Conservation (phyloP, 2,329 filamentous ascomycete species). For the Fusarium sp. region DNA sequence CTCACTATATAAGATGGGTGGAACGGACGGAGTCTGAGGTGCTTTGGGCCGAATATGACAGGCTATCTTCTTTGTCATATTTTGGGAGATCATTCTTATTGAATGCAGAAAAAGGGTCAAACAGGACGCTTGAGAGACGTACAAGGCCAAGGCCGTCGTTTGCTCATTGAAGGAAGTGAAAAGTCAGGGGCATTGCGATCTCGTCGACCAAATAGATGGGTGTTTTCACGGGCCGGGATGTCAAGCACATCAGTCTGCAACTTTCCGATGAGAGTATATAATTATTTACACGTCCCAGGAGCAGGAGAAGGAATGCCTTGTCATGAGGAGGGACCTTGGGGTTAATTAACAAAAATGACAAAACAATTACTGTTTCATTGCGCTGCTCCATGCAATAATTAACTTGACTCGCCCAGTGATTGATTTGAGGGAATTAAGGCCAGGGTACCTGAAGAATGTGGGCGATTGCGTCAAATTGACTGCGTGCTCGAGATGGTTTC, state of each 20-base stretch:
- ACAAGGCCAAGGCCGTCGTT: slow-evolving; percentile 27
- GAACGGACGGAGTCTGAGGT: slow-evolving; percentile 45
- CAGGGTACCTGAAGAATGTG: slow-evolving; percentile 16
- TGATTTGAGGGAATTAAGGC: not conserved
- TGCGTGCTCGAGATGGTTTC: slow-evolving; percentile 10
- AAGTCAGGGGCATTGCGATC: slow-evolving; percentile 34
- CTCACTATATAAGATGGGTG: slow-evolving; percentile 44
- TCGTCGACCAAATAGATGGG: slow-evolving; percentile 33
- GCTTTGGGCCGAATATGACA: slow-evolving; percentile 44
- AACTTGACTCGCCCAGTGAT: not conserved
- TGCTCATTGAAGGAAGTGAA: slow-evolving; percentile 41
- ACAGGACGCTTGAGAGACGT: slow-evolving; percentile 31
- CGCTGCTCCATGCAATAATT: not conserved
- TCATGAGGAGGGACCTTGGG: slow-evolving; percentile 12
- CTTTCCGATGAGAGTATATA: slow-evolving; percentile 47
- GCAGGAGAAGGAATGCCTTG: slow-evolving; percentile 24
- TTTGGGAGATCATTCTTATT: slow-evolving; percentile 30
- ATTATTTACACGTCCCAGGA: slow-evolving; percentile 28
- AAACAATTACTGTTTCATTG: slow-evolving; percentile 26
- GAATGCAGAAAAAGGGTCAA: slow-evolving; percentile 38
- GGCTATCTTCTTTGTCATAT: slow-evolving; percentile 39
- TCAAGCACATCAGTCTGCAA: slow-evolving; percentile 40
- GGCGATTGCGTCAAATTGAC: slow-evolving; percentile 1
- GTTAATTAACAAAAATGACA: slow-evolving; percentile 36
- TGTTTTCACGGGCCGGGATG: slow-evolving; percentile 41